Evolutionary conservation across 2,329 filamentous ascomycete species (phyloP).

Genomic region (Sarocladium brachiariae): DNA sequence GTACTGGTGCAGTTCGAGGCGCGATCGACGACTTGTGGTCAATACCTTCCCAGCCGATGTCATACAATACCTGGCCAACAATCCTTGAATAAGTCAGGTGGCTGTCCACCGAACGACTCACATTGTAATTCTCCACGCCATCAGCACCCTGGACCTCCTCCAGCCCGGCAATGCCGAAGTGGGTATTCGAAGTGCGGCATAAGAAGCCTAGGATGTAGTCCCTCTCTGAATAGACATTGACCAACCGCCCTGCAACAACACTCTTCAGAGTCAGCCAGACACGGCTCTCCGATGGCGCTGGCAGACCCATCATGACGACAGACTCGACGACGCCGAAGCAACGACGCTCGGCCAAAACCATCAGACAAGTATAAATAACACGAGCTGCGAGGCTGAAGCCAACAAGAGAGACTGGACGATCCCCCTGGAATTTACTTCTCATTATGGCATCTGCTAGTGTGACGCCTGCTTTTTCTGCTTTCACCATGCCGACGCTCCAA

Average conservation of each 20-base stretch:
- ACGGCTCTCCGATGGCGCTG: slow-evolving; percentile 62
- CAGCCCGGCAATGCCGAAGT: slow-evolving; percentile 78
- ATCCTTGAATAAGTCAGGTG: slow-evolving; percentile 66
- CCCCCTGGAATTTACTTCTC: slow-evolving; percentile 69
- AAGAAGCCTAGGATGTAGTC: slow-evolving; percentile 87
- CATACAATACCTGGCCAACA: slow-evolving; percentile 58
- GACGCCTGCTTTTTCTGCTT: slow-evolving; percentile 64
- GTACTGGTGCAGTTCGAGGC: not conserved
- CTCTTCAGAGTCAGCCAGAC: slow-evolving; percentile 74
- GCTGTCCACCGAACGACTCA: slow-evolving; percentile 57
- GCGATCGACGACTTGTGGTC: slow-evolving; percentile 21
- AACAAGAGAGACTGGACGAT: slow-evolving; percentile 71
- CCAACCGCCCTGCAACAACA: slow-evolving; percentile 73
- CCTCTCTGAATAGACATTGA: slow-evolving; percentile 84
- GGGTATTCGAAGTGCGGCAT: slow-evolving; percentile 74
- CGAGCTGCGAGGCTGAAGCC: slow-evolving; percentile 79
- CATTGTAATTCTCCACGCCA: slow-evolving; percentile 61
- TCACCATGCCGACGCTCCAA: slow-evolving; percentile 68
- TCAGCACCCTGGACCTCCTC: slow-evolving; percentile 63
- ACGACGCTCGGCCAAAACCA: slow-evolving; percentile 68
- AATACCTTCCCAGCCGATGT: slow-evolving; percentile 63
- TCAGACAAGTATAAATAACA: slow-evolving; percentile 77
- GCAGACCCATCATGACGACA: slow-evolving; percentile 76
- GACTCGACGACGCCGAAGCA: slow-evolving; percentile 84
- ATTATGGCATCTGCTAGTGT: slow-evolving; percentile 76